phyloP scores from a whole-genome alignment of 140 eudicot species.

The Anethum foeniculum region DNA sequence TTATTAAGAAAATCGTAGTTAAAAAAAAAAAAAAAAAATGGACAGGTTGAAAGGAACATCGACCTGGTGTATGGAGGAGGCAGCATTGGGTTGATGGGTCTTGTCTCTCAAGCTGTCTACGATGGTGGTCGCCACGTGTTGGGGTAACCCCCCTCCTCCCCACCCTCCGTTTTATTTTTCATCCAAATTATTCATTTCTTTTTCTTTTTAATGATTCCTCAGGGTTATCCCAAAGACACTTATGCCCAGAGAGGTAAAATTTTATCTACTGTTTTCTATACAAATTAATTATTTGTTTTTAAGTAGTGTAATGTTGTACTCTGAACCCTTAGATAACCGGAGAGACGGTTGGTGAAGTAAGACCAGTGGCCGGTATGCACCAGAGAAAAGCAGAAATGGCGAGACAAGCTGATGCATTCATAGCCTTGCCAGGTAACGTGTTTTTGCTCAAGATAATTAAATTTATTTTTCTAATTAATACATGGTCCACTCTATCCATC shows the following conservation, averaged over 20 bases:
- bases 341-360: constrained; percentile 69
- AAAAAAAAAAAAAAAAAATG: background rate
- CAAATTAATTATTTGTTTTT: too few species aligned
- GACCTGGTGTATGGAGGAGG: constrained; percentile 92
- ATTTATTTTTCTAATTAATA: too few species aligned
- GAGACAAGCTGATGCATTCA: constrained; percentile 82
- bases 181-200: background rate
- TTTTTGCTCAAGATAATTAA: too few species aligned
- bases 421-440: constrained; percentile 72
- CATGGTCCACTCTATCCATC: too few species aligned
- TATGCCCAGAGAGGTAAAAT: constrained; percentile 72
- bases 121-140: constrained; percentile 85
- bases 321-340: constrained; percentile 46
- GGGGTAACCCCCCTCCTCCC: constrained; percentile 33
- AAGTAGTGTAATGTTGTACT: background rate
- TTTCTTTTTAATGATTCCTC: background rate
- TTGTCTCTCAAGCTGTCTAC: constrained; percentile 67
- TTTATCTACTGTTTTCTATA: too few species aligned
- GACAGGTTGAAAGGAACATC: constrained; percentile 69
- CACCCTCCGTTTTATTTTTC: background rate
- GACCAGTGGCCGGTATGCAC: constrained; percentile 74
- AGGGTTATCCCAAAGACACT: constrained; percentile 88
- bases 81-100: constrained; percentile 78
- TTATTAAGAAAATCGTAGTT: too few species aligned
- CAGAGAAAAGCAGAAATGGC: constrained; percentile 99